These are phyloP conservation scores for Sphaerulina musiva DNA, from an alignment of 2,329 filamentous ascomycete species.

Conservation along the genomic window DNA sequence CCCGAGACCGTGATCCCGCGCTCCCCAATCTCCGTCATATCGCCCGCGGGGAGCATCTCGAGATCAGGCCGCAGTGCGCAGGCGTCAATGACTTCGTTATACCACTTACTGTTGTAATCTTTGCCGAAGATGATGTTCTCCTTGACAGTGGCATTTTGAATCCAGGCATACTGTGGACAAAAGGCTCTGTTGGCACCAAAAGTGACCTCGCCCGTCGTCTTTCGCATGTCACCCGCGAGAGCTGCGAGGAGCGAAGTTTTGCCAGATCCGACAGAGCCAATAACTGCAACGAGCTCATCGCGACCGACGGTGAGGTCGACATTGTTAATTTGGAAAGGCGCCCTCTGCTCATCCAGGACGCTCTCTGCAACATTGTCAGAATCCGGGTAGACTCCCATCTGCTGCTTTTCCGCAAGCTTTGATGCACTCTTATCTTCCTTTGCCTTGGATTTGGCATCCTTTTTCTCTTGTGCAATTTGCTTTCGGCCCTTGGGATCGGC, in stretches of 20 bases:
- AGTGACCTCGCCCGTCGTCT: constrained; percentile 64
- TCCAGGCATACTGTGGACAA: constrained; percentile 96
- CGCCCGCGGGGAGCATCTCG: constrained; percentile 85
- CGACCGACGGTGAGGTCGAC: constrained; percentile 62
- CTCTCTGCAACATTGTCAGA: constrained; percentile 18
- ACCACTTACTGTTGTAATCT: constrained; percentile 65
- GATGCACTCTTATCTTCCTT: constrained; percentile 31
- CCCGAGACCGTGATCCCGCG: constrained; percentile 92
- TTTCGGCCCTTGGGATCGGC: constrained; percentile 30
- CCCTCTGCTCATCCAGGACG: constrained; percentile 51
- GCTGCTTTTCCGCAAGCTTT: constrained; percentile 23
- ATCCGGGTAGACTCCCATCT: constrained; percentile 16
- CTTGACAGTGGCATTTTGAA: constrained; percentile 80
- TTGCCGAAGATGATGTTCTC: constrained; percentile 92
- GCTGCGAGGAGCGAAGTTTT: constrained; percentile 87
- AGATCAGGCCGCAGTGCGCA: constrained; percentile 81
- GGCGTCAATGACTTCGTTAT: constrained; percentile 73
- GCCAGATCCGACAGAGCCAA: constrained; percentile 80
- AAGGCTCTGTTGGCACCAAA: constrained; percentile 79
- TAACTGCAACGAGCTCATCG: constrained; percentile 76
- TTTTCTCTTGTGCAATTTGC: constrained; percentile 41
- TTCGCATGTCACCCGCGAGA: constrained; percentile 88
- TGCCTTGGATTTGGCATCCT: constrained; percentile 38
- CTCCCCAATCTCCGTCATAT: constrained; percentile 89
- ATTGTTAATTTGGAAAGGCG: constrained; percentile 66